Conservation (phyloP, 495 filamentous ascomycete species). For the Trichoderma gamsii region DNA sequence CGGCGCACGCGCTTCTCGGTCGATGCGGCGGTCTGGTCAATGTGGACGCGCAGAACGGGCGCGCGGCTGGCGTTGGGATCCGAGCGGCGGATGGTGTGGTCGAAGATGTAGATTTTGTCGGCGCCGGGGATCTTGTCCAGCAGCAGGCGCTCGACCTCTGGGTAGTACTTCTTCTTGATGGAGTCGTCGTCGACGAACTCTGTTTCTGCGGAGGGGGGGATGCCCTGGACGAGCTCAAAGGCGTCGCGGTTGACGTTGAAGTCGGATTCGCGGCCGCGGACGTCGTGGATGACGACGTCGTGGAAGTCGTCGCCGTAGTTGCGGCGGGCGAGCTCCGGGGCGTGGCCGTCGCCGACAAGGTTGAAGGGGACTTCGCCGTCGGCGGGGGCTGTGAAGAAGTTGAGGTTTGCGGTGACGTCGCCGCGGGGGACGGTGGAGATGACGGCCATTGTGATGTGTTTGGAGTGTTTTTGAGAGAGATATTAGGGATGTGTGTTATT, state of each 20-base stretch:
- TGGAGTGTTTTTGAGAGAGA: neutral
- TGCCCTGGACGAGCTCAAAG: constrained; percentile 52
- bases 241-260: constrained; percentile 70
- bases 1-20: constrained; percentile 56
- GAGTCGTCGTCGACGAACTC: constrained; percentile 59
- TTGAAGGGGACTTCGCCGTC: constrained; percentile 62
- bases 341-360: constrained; percentile 54
- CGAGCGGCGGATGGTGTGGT: constrained; percentile 78
- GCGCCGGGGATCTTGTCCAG: constrained; percentile 54
- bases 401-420: constrained; percentile 55
- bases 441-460: constrained; percentile 29
- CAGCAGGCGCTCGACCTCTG: constrained; percentile 66
- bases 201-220: constrained; percentile 45
- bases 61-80: constrained; percentile 44
- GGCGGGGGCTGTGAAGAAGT: constrained; percentile 61
- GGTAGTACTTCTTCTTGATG: constrained; percentile 70
- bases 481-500: neutral
- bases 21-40: constrained; percentile 72
- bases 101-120: constrained; percentile 67
- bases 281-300: constrained; percentile 54
- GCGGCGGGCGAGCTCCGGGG: constrained; percentile 51
- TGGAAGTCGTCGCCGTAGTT: constrained; percentile 50
- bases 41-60: constrained; percentile 69
- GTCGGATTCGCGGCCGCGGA: constrained; percentile 55
- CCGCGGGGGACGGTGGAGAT: constrained; percentile 53